Evolutionary conservation across 2,329 filamentous ascomycete species (phyloP), one percentile per base, ranked within the genome.

Genomic region (Coleophoma crateriformis): DNA sequence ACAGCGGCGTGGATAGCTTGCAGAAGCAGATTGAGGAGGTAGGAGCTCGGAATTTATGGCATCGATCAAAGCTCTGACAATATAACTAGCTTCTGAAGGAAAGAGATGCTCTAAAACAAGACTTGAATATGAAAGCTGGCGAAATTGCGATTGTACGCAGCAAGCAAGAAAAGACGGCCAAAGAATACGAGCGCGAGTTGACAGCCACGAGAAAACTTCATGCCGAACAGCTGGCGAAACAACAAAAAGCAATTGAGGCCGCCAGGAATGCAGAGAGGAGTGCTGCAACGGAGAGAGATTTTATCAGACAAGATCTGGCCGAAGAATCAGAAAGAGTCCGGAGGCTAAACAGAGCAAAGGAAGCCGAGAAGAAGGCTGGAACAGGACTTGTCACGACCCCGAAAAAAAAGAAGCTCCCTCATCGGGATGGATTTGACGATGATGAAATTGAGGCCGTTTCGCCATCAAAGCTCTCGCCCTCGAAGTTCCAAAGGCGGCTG

Each of bases 131-230:
- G 3, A 86, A 87, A 58, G 73, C 79, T 15, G 88, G 88, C 45
- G 87, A 91, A 64, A 82, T 83, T 27, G 77, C 85, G 46, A 90
- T 91, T 52, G 75, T 91, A n/a, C 81, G 88, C 33, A 78, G 79
- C 52, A 88, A 88, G 52, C 76, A 82, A 38, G 78, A 84, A 45
- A 85, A 81, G 58, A 71, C 75, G 0, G 72, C 74, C 14, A 78
- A 80, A 46, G 77, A 83, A 43, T 80, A 85, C 60, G 81, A 88
- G 45, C 75, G 77, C 20, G 77, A 84, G 58, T 65, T 91, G 20
- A 68, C 74, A 17, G 74, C 77, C 6, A 69, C 88, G 49, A 82
- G 81, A 58, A 83, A 83, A 55, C 67, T 79, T 53, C 81, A 83
- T 57, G 76, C 76, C 1, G 85, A 90, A 46, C 79, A 85, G 54